Conservation (phyloP, 441 rosid genomes). For the Eruca vesicaria region DNA sequence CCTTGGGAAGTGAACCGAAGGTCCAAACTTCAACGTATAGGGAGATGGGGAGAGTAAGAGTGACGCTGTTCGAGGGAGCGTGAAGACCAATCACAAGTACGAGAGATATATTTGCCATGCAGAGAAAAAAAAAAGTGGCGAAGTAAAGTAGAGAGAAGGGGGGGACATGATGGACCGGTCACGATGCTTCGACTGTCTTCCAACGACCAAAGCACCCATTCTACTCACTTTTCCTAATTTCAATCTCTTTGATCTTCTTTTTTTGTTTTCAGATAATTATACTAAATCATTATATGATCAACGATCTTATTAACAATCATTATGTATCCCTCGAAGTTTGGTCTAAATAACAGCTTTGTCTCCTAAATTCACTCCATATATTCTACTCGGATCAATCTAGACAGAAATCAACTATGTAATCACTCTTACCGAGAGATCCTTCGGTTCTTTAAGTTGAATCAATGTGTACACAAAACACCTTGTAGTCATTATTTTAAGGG, state of each 20-base stretch:
- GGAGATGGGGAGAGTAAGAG: conserved; percentile 1
- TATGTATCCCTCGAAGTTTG: conserved; percentile 31
- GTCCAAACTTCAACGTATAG: conserved; percentile 22
- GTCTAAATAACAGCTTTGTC: conserved; percentile 33
- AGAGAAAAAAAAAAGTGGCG: conserved; percentile 31
- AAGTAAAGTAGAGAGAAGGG: conserved; percentile 20
- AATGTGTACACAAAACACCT: neutral
- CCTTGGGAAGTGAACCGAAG: conserved; percentile 24
- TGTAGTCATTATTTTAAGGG: conserved; percentile 2
- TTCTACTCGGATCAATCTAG: conserved; percentile 35
- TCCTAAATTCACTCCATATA: conserved; percentile 34
- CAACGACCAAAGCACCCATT: conserved; percentile 43
- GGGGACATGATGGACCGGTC: conserved; percentile 54
- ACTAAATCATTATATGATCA: conserved; percentile 32
- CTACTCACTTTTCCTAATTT: conserved; percentile 34
- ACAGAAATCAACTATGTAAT: conserved; percentile 13
- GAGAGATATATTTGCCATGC: conserved; percentile 48
- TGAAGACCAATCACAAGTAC: conserved; percentile 26
- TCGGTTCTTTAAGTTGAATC: conserved; percentile 1
- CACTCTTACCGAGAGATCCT: conserved; percentile 2
- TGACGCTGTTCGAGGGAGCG: conserved; percentile 44
- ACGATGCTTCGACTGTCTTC: conserved; percentile 44
- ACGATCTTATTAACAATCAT: conserved; percentile 35
- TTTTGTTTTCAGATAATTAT: conserved; percentile 3
- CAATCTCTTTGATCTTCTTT: conserved; percentile 9